These are phyloP conservation scores for Myxozyma mucilagina DNA, from an alignment of 805 yeast genomes.

Conservation along the genomic window DNA sequence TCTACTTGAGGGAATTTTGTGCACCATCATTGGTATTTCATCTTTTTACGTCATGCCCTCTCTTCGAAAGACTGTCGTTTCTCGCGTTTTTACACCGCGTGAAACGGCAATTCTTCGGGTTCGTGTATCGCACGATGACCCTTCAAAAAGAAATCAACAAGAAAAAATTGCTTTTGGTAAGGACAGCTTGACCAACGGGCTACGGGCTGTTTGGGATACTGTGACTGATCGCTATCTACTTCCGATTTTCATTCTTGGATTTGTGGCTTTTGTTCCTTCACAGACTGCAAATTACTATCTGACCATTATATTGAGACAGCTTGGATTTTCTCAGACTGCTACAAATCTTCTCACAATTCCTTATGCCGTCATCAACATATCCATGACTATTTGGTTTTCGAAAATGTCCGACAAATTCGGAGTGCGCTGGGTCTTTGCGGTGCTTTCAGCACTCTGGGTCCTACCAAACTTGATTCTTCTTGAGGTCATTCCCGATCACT, in stretches of 20 bases:
- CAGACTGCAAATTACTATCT: conserved; percentile 34
- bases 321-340: conserved; percentile 54
- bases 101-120: conserved; percentile 61
- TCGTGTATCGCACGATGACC: conserved; percentile 58
- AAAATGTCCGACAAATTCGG: conserved; percentile 17
- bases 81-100: conserved; percentile 43
- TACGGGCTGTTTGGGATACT: conserved; percentile 5
- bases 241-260: conserved; percentile 25
- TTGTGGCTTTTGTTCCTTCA: conserved; percentile 27
- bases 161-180: conserved; percentile 41
- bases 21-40: conserved; percentile 54
- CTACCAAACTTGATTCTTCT: conserved; percentile 34
- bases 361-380: conserved; percentile 38
- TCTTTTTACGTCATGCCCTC: conserved; percentile 42
- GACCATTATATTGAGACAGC: conserved; percentile 49
- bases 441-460: conserved; percentile 29
- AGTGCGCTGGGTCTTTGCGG: conserved; percentile 26
- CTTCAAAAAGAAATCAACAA: conserved; percentile 28
- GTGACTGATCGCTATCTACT: conserved; percentile 14
- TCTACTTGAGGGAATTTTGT: conserved; percentile 56
- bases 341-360: conserved; percentile 58
- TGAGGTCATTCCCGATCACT: conserved; percentile 17
- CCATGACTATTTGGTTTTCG: conserved; percentile 36
- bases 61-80: conserved; percentile 10
- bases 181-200: conserved; percentile 49